Evolutionary conservation across 179 eudicot species (phyloP).

Genomic region (Vitellaria paradoxa): DNA sequence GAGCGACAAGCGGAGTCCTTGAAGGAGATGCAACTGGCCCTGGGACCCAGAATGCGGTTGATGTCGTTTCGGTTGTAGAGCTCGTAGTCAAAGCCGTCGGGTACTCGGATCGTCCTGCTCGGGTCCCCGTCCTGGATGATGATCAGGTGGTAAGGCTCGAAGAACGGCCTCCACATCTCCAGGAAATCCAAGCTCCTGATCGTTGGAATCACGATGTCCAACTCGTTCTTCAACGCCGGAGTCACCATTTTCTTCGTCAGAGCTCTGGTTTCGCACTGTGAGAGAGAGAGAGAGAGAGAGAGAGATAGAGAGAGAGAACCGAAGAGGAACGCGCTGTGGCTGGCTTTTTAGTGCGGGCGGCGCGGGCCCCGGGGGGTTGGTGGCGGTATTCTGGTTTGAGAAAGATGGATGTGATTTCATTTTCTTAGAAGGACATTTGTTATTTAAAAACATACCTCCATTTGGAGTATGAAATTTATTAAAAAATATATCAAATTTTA

Average conservation of each 20-base stretch:
- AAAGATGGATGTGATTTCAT: too few relatives aligned
- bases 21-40: conserved; percentile 29
- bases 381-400: too few relatives aligned
- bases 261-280: conserved; percentile 2
- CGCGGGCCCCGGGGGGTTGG: too few relatives aligned
- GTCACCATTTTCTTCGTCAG: conserved; percentile 16
- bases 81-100: conserved; percentile 33
- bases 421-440: too few relatives aligned
- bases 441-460: too few relatives aligned
- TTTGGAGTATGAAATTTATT: too few relatives aligned
- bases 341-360: too few relatives aligned
- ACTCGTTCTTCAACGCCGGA: conserved; percentile 26
- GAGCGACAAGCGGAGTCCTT: conserved; percentile 36
- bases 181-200: conserved; percentile 30
- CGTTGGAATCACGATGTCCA: conserved; percentile 32
- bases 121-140: conserved; percentile 1
- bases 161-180: conserved; percentile 28
- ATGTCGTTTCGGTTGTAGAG: neutral
- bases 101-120: conserved; percentile 22
- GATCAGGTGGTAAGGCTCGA: conserved; percentile 20
- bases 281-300: neutral
- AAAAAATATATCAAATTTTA: too few relatives aligned
- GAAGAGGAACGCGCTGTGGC: neutral
- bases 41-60: conserved; percentile 29
- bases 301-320: too few relatives aligned